Evolutionary conservation across 345 rosid genomes (phyloP).

Genomic region (Eutrema yunnanense): DNA sequence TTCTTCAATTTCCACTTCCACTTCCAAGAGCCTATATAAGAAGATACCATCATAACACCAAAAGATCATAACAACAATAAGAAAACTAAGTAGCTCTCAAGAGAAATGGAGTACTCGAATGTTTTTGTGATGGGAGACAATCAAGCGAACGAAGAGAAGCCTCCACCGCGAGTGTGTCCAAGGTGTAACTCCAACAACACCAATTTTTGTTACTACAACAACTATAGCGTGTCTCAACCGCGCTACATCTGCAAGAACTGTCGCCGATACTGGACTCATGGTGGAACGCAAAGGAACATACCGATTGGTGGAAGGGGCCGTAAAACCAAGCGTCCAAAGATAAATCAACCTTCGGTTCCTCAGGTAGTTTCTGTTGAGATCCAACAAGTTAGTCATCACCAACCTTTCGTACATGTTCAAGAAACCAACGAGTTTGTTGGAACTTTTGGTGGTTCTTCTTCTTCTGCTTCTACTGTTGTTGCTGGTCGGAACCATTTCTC

Average conservation of each 20-base stretch:
- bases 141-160: not conserved
- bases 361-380: not conserved
- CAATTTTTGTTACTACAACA: constrained; percentile 24
- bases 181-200: constrained; percentile 18
- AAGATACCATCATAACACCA: not conserved
- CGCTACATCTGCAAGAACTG: constrained; percentile 23
- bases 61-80: not conserved
- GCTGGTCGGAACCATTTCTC: not conserved
- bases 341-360: not conserved
- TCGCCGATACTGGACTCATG: constrained; percentile 26
- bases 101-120: not conserved
- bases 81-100: not conserved
- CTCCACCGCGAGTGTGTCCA: constrained; percentile 10
- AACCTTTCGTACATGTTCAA: not conserved
- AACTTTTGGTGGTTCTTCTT: not conserved
- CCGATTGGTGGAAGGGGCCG: constrained; percentile 20
- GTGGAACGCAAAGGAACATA: constrained; percentile 14
- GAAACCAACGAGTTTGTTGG: constrained; percentile 1
- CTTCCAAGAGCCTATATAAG: not conserved
- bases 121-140: not conserved
- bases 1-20: not conserved
- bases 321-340: not conserved
- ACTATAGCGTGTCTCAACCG: constrained; percentile 8
- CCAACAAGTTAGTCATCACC: not conserved
- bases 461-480: not conserved